Evolutionary conservation across 2,329 filamentous ascomycete species (phyloP), one percentile per base, ranked within the genome.

Genomic region (Bipolaris victoriae): DNA sequence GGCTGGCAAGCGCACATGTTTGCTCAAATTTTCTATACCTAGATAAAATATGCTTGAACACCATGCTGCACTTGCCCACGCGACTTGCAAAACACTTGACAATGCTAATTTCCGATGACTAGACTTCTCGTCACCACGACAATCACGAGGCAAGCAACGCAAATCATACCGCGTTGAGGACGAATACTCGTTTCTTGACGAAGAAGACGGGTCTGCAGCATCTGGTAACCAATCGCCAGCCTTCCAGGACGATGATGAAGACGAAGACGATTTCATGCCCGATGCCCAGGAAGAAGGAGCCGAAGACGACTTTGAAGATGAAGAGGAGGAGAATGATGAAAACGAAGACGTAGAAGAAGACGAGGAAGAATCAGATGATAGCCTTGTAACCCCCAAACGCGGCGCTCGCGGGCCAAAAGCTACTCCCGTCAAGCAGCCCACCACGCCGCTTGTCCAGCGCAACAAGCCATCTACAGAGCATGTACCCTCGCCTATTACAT

Each of bases 251-350:
- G 65, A 65, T 5, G 53, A 67, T 20, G 64, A 70, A 7, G 67
- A 70, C 46, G 60, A 47, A 7, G 71, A 72, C 24, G 65, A 66
- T 16, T 72, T 72, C 39, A 63, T 66, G 57, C 68, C 66, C 2
- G 65, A 65, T 33, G 59, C 55, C 3, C 60, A 67, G 55, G 61
- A 72, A 55, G 64, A 72, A 16, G 71, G 68, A 26, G 60, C 55
- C 10, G 66, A 68, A 26, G 67, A 69, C 24, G 66, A 69, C 15
- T 59, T 66, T 40, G 68, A 62, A 3, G 66, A 68, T 3, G 65
- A 68, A 11, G 58, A 63, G 13, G 62, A 61, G 33, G 70, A 74
- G 55, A 77, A 79, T 18, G 70, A 76, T 24, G 75, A 78, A 51
- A 70, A 77, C 41, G 69, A 69, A 9, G 64, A 58, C 7, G 36